Evolutionary conservation across 2,329 filamentous ascomycete genomes (phyloP), one percentile per base, ranked within the genome.

Genomic region (Albifimbria verrucaria): DNA sequence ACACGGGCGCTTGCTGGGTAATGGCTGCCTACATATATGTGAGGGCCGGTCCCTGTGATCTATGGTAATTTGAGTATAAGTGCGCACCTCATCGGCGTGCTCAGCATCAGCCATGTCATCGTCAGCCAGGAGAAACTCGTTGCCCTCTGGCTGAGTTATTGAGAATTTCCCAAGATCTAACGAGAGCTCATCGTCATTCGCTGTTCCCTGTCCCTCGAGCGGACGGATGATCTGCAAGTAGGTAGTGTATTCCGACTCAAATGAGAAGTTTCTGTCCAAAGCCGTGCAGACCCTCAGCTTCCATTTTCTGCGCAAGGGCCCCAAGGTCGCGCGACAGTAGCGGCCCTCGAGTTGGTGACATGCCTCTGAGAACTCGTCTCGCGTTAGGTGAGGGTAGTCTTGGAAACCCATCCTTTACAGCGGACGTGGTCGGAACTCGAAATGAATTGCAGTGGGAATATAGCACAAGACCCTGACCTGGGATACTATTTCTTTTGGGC

Each of bases 351-450:
- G 74, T 51, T 80, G 74, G 60, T 86, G 81, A 67, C 87, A 90
- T 51, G 78, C 81, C 62, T 83, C 78, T 50, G 80, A 70, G 58
- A 90, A 90, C 63, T 90, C 86, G 41, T 82, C 77, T 11, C 71
- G 62, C 11, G 71, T 79, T 24, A 90, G 76, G 54, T 79, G 81
- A 7, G 87, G 87, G 63, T 86, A 90, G 49, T 76, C 71, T 53
- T 68, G 60, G 62, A 82, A 78, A 12, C 72, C 73, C 68, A 73
- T 72, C 44, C 23, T 54, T 39, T 12, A 12, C 32, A 17, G 32
- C 32, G 12, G n/a, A n/a, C n/a, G n/a, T n/a, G n/a, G n/a, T n/a
- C n/a, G n/a, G n/a, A n/a, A n/a, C n/a, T n/a, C n/a, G n/a, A n/a
- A n/a, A n/a, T n/a, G n/a, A n/a, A n/a, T n/a, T n/a, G n/a, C n/a